Evolutionary conservation across 306 rosid species (phyloP), one percentile per base, ranked within the genome.

Genomic region (Oemleria cerasiformis): DNA sequence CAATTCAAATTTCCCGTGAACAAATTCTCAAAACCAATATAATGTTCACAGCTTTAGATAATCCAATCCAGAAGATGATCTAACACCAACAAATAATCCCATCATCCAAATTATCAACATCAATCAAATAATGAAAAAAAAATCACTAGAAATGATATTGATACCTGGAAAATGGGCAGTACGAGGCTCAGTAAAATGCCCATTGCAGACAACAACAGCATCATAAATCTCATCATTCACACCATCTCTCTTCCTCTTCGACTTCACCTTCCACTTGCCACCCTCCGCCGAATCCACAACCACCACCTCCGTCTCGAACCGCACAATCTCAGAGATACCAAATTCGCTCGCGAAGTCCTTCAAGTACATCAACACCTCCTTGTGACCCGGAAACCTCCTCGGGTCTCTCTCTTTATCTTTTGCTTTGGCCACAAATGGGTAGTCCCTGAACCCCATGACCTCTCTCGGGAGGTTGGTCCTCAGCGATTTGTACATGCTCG

Each of bases 331-430:
- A 66, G 39, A 62, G n/a, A 85, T 36, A 68, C 77, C 72, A 70
- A 82, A 85, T 54, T 74, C 86, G 25, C 64, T n/a, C 1, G 81
- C 68, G 40, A 85, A 85, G 19, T 85, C 86, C 63, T 77, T 65
- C 69, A 85, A 65, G 75, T 82, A 82, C 82, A 60, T 38, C 73
- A 79, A 40, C 67, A 85, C 83, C 85, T 85, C 89, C 20, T 71
- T 41, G 44, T 85, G 86, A 64, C 89, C 76, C 21, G 89, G 89
- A 59, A 81, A 85, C 73, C 84, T 81, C 75, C 86, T 74, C 48
- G 70, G 79, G 58, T 85, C 86, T 58, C 86, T 68, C 55, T 49
- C 78, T 7, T 41, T 13, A 40, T 73, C 73, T 11, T 67, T 76
- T 15, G 64, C 20, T 48, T 12, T 71, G 30, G 67, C 63, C 76